Evolutionary conservation across 805 yeast genomes (phyloP).

Genomic region (Candida ovalis): DNA sequence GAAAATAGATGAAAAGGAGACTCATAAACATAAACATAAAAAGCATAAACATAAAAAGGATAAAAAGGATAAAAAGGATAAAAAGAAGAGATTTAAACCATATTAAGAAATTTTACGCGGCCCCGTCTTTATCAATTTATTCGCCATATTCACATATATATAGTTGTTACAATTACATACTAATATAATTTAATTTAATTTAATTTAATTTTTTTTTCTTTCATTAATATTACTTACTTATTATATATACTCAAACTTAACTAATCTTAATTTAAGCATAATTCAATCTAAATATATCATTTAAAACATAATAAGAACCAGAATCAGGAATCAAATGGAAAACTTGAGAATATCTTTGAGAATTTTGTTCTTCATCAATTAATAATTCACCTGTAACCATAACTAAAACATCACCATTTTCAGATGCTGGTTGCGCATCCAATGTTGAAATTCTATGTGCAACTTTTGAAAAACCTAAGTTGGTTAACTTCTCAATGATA

Average conservation of each 20-base stretch:
- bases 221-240: no score
- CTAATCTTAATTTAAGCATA: constrained; percentile 62
- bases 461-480: constrained; percentile 89
- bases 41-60: constrained; percentile 35
- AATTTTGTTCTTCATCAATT: constrained; percentile 89
- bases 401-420: constrained; percentile 87
- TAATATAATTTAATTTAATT: no score
- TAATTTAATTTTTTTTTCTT: no score
- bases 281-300: constrained; percentile 95
- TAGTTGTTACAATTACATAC: no score
- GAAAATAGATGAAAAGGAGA: constrained; percentile 33
- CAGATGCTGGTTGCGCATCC: constrained; percentile 97
- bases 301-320: constrained; percentile 86
- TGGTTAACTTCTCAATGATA: constrained; percentile 86
- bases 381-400: constrained; percentile 96
- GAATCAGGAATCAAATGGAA: constrained; percentile 96
- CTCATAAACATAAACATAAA: constrained; percentile 33
- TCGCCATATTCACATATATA: no score
- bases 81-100: constrained; percentile 49
- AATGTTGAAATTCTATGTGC: constrained; percentile 90
- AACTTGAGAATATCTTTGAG: constrained; percentile 96
- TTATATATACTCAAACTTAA: constrained; percentile 6
- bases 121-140: no score
- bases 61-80: constrained; percentile 23
- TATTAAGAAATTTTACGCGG: constrained; percentile 41